These are phyloP conservation scores for Ophiostoma populinum DNA, from an alignment of 2,329 filamentous ascomycete genomes.

Conservation along the genomic window DNA sequence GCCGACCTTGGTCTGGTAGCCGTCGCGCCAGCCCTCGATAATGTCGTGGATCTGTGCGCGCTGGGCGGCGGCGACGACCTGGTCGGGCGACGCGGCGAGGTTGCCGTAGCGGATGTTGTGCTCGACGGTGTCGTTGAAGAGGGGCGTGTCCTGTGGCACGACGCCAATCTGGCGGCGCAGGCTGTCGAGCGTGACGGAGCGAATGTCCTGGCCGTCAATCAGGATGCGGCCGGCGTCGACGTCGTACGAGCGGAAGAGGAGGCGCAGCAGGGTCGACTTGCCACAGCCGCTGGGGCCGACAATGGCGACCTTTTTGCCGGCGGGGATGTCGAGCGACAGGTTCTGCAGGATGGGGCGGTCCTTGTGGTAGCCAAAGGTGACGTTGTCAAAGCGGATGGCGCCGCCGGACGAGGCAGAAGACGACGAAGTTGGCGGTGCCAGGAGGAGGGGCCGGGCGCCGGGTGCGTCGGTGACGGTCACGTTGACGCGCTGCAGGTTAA, in stretches of 20 bases:
- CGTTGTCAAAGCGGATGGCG: conserved; percentile 87
- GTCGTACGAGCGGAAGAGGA: conserved; percentile 92
- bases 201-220: conserved; percentile 86
- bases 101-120: conserved; percentile 92
- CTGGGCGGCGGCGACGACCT: conserved; percentile 60
- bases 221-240: conserved; percentile 69
- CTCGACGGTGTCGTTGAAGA: conserved; percentile 93
- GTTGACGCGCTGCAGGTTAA: conserved; percentile 94
- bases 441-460: conserved; percentile 52
- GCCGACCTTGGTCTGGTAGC: conserved; percentile 79
- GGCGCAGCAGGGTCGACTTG: conserved; percentile 79
- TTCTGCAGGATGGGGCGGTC: conserved; percentile 78
- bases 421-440: conserved; percentile 24
- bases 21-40: conserved; percentile 64
- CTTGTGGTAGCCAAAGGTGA: conserved; percentile 79
- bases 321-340: conserved; percentile 74
- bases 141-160: conserved; percentile 87
- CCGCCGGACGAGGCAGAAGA: conserved; percentile 37
- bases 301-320: conserved; percentile 88
- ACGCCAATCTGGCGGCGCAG: conserved; percentile 78
- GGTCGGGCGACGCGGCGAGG: conserved; percentile 50
- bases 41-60: conserved; percentile 75
- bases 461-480: conserved; percentile 65
- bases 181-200: conserved; percentile 65
- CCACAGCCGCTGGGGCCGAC: conserved; percentile 92